Evolutionary conservation across 2,329 filamentous ascomycete genomes (phyloP).

Genomic region (Cercospora berteroae): DNA sequence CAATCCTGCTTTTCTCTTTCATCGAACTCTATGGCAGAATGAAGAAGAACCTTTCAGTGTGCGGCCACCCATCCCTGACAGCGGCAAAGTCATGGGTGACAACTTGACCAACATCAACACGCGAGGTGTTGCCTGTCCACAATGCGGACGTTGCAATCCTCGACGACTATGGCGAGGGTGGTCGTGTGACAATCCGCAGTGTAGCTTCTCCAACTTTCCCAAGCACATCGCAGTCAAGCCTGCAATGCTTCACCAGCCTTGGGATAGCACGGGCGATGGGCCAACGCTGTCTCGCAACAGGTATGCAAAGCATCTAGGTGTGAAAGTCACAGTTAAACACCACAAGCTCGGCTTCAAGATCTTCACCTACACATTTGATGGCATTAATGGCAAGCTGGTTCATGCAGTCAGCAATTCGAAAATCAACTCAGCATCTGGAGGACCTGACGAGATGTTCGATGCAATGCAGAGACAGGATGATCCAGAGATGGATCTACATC

Average conservation of each 20-base stretch:
- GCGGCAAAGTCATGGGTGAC: slow-evolving; percentile 42
- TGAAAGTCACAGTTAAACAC: slow-evolving; percentile 38
- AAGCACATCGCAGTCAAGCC: slow-evolving; percentile 30
- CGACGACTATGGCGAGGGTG: slow-evolving; percentile 62
- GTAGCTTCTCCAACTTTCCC: slow-evolving; percentile 42
- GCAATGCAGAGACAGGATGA: slow-evolving; percentile 40
- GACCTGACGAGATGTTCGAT: slow-evolving; percentile 62
- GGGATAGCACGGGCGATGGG: slow-evolving; percentile 33
- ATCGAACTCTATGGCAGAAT: slow-evolving; percentile 49
- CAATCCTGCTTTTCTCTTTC: slow-evolving; percentile 56
- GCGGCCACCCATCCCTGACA: slow-evolving; percentile 41
- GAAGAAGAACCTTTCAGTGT: slow-evolving; percentile 42
- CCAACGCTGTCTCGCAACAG: slow-evolving; percentile 32
- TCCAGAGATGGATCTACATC: slow-evolving; percentile 38
- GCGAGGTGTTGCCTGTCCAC: slow-evolving; percentile 64
- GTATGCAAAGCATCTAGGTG: slow-evolving; percentile 32
- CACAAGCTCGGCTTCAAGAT: slow-evolving; percentile 43
- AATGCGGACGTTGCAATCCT: slow-evolving; percentile 61
- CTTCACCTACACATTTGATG: slow-evolving; percentile 49
- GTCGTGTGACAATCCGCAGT: slow-evolving; percentile 56
- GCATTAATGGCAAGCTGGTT: slow-evolving; percentile 46
- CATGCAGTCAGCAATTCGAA: slow-evolving; percentile 58
- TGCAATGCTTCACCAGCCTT: slow-evolving; percentile 29
- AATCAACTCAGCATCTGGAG: slow-evolving; percentile 53
- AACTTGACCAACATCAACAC: slow-evolving; percentile 56